Evolutionary conservation across 2,329 filamentous ascomycete genomes (phyloP).

Genomic region (Lasiodiplodia theobromae): DNA sequence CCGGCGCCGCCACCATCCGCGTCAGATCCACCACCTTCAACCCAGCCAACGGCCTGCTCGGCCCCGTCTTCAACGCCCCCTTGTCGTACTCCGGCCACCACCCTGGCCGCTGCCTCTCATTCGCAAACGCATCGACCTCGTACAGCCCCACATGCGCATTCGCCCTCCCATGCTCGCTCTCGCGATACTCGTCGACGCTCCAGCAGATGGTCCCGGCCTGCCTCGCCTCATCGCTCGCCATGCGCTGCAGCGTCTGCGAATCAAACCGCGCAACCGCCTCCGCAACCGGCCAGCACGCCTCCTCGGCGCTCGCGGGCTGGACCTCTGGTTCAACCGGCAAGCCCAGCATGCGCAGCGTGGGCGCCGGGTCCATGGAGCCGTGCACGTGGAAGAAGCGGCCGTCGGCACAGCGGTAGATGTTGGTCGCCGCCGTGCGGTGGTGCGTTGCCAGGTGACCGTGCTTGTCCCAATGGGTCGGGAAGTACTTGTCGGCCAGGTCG

Average conservation of each 20-base stretch:
- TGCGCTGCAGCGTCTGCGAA: not conserved
- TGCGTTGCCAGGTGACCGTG: constrained; percentile 32
- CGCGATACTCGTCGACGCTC: not conserved
- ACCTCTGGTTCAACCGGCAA: not conserved
- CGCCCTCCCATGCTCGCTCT: constrained; percentile 5
- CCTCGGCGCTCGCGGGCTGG: not conserved
- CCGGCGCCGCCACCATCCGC: constrained; percentile 7
- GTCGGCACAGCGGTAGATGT: constrained; percentile 58
- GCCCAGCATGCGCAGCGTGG: constrained; percentile 32
- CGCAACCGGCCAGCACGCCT: not conserved
- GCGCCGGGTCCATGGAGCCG: constrained; percentile 52
- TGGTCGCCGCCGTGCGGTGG: constrained; percentile 45
- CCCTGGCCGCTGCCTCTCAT: not conserved
- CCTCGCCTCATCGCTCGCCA: not conserved
- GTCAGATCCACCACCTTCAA: constrained; percentile 31
- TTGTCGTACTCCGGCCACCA: not conserved
- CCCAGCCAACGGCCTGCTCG: not conserved
- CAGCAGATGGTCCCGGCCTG: not conserved
- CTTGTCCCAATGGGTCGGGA: constrained; percentile 36
- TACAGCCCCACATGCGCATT: constrained; percentile 30
- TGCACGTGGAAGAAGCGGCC: constrained; percentile 56
- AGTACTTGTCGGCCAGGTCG: constrained; percentile 14
- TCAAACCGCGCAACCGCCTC: not conserved
- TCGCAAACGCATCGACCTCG: constrained; percentile 42
- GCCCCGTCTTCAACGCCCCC: not conserved